phyloP scores from a whole-genome alignment of 192 early-diverging fungal species.

The Thamnidium elegans region DNA sequence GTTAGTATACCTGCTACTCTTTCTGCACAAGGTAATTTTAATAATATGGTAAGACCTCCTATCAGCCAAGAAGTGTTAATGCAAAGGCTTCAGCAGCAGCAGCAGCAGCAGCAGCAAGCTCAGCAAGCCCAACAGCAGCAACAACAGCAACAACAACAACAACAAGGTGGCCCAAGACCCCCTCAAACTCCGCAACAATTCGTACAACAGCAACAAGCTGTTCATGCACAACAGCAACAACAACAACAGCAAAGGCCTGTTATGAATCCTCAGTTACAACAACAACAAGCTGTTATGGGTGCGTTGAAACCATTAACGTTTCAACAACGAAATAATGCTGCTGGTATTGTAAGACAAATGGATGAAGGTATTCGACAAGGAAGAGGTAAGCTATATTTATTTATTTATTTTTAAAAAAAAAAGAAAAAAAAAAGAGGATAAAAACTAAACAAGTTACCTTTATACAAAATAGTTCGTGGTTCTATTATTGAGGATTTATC shows the following conservation, averaged over 20 bases:
- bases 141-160: constrained; percentile 22
- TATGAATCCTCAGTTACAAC: constrained; percentile 10
- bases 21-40: too few species aligned
- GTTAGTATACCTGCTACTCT: too few species aligned
- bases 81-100: constrained; percentile 17
- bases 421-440: background rate
- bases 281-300: background rate
- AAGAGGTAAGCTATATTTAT: constrained; percentile 31
- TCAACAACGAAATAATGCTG: constrained; percentile 33
- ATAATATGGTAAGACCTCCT: constrained; percentile 2
- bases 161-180: constrained; percentile 2
- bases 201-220: constrained; percentile 24
- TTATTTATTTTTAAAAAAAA: background rate
- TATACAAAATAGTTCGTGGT: constrained; percentile 22
- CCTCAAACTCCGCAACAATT: constrained; percentile 25
- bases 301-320: background rate
- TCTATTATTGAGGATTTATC: constrained; percentile 29
- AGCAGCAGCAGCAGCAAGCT: constrained; percentile 21
- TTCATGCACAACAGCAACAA: constrained; percentile 5
- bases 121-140: constrained; percentile 20
- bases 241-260: background rate
- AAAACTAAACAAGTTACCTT: background rate
- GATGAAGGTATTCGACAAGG: constrained; percentile 35
- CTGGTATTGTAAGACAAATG: constrained; percentile 38
- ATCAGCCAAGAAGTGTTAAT: constrained; percentile 13